Percentiles rank a stretch among this genome's conserved stretches.
Evolutionary conservation across 495 filamentous ascomycete species (phyloP).

Genomic region (Xylaria grammica): DNA sequence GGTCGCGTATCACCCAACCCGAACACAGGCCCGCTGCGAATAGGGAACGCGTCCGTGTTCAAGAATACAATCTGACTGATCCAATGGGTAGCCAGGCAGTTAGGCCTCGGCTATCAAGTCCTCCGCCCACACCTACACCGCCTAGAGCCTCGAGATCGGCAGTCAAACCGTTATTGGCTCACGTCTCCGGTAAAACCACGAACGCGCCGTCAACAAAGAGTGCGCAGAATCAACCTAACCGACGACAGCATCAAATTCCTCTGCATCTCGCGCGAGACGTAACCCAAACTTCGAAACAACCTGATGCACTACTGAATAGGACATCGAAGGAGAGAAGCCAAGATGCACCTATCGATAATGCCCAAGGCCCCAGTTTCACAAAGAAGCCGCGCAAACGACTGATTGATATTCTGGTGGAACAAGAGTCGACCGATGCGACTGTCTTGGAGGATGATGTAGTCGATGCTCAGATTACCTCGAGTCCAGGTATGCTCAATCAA

Average conservation of each 20-base stretch:
- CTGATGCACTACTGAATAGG: neutral
- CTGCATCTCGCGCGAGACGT: slow-evolving; percentile 34
- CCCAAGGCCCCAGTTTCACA: neutral
- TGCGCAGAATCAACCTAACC: slow-evolving; percentile 23
- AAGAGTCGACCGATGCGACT: slow-evolving; percentile 33
- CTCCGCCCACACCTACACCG: slow-evolving; percentile 34
- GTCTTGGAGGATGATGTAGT: slow-evolving; percentile 19
- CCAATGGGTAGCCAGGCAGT: slow-evolving; percentile 25
- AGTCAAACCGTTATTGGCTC: slow-evolving; percentile 9
- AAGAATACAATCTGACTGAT: slow-evolving; percentile 18
- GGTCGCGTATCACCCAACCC: slow-evolving; percentile 26
- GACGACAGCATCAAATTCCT: slow-evolving; percentile 41
- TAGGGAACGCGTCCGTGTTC: neutral
- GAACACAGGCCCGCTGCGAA: slow-evolving; percentile 1
- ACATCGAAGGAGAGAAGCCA: slow-evolving; percentile 16
- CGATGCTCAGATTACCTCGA: slow-evolving; percentile 22
- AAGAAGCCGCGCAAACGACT: slow-evolving; percentile 51
- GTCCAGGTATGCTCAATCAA: slow-evolving; percentile 26
- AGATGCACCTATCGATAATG: neutral
- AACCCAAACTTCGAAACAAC: slow-evolving; percentile 4
- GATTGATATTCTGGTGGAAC: slow-evolving; percentile 61
- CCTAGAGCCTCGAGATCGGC: slow-evolving; percentile 26
- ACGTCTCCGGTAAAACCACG: neutral
- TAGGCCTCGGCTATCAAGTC: slow-evolving; percentile 32
- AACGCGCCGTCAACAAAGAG: slow-evolving; percentile 16